These are phyloP conservation scores for Saccharomyces hybrid DNA, from an alignment of 1,139 yeast genomes.

Conservation along the genomic window DNA sequence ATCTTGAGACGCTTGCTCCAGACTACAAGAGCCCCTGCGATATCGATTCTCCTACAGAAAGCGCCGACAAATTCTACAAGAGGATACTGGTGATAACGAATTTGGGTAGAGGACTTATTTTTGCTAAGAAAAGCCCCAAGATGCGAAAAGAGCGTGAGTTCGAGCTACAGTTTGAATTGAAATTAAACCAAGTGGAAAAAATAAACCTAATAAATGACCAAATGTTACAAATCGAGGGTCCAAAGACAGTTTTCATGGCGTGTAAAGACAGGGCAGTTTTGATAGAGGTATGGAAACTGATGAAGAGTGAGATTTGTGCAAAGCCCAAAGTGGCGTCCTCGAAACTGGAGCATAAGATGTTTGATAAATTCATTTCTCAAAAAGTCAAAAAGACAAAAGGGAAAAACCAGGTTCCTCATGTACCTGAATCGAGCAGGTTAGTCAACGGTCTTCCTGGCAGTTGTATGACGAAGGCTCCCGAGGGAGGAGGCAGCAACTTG, in stretches of 20 bases:
- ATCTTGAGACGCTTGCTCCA: neutral
- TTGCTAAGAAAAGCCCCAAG: neutral
- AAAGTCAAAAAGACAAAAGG: conserved; percentile 18
- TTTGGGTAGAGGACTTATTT: neutral
- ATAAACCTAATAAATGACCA: neutral
- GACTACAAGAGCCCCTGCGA: neutral
- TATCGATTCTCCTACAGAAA: neutral
- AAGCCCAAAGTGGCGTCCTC: conserved; percentile 13
- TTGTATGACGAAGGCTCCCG: conserved; percentile 11
- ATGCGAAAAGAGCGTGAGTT: neutral
- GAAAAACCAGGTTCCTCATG: conserved; percentile 20
- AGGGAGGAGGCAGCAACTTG: conserved; percentile 3
- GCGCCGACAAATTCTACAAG: neutral
- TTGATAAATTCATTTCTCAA: conserved; percentile 26
- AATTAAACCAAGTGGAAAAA: neutral
- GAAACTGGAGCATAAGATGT: conserved; percentile 16
- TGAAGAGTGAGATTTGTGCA: neutral
- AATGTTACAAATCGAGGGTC: neutral
- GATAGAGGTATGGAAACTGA: neutral
- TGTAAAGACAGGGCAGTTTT: neutral
- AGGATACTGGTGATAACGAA: neutral
- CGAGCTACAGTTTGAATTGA: neutral
- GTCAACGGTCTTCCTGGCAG: conserved; percentile 32
- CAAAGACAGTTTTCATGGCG: neutral
- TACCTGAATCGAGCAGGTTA: conserved; percentile 25